These are phyloP conservation scores for Comarum palustre DNA, from an alignment of 306 rosid genomes.

Conservation along the genomic window DNA sequence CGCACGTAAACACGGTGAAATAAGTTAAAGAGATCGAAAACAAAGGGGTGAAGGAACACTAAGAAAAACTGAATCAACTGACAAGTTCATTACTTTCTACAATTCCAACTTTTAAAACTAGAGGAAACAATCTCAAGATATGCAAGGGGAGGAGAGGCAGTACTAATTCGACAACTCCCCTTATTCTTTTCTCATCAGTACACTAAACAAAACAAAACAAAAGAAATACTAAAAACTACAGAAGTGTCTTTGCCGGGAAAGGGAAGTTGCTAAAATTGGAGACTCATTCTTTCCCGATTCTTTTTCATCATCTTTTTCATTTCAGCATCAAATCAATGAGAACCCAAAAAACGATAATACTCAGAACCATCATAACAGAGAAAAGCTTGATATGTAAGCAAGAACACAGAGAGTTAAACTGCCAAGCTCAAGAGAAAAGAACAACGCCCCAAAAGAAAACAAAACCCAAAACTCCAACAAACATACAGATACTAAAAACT, in stretches of 20 bases:
- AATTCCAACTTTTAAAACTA: neutral
- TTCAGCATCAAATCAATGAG: neutral
- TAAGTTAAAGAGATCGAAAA: neutral
- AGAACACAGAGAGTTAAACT: neutral
- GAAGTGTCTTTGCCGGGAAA: neutral
- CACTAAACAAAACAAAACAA: neutral
- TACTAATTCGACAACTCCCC: neutral
- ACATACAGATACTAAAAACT: neutral
- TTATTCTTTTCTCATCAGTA: neutral
- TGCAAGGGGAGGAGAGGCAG: neutral
- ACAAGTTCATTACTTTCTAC: neutral
- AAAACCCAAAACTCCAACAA: conserved; percentile 11
- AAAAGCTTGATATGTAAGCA: conserved; percentile 6
- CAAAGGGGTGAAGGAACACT: neutral
- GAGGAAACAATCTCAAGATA: neutral
- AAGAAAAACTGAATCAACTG: neutral
- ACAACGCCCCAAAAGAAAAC: neutral
- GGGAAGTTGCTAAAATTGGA: neutral
- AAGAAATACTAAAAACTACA: neutral
- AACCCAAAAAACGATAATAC: neutral
- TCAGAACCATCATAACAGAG: conserved; percentile 8
- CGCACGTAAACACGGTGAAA: neutral
- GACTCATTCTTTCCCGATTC: neutral
- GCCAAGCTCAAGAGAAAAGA: neutral
- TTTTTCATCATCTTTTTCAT: neutral